A percentile compares a stretch with the other conserved stretches of the same genome.
phyloP scores from a whole-genome alignment of 139 green algal genomes.

The Closterium sp. region DNA sequence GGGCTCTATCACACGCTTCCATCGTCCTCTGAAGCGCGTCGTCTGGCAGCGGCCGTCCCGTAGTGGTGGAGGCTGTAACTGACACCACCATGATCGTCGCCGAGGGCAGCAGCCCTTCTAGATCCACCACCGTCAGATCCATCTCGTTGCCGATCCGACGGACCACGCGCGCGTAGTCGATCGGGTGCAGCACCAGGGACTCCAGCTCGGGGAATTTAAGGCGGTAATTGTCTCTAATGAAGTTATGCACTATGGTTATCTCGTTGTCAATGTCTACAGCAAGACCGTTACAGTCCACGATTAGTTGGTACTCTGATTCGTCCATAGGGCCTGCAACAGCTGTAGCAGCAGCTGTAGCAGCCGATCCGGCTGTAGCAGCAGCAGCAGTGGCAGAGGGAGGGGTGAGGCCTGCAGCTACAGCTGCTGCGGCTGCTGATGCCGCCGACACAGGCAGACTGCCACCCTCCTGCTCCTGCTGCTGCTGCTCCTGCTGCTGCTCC shows the following conservation, averaged over 20 bases:
- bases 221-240: conserved; percentile 64
- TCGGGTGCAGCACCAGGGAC: conserved; percentile 71
- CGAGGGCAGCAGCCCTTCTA: conserved; percentile 74
- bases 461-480: background rate
- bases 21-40: conserved; percentile 60
- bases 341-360: no score
- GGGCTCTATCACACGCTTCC: conserved; percentile 72
- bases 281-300: conserved; percentile 94
- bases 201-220: conserved; percentile 95
- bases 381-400: background rate
- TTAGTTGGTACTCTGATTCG: conserved; percentile 65
- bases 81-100: conserved; percentile 96
- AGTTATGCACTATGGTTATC: conserved; percentile 79
- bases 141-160: conserved; percentile 81
- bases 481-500: background rate
- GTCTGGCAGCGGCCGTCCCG: conserved; percentile 67
- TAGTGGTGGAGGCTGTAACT: conserved; percentile 93
- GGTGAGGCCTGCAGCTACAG: background rate
- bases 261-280: conserved; percentile 96
- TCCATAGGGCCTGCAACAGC: background rate
- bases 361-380: no score
- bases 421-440: background rate
- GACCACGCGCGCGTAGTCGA: conserved; percentile 78
- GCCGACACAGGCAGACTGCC: background rate
- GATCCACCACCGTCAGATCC: conserved; percentile 70